Evolutionary conservation across 306 rosid genomes (phyloP), one percentile per base, ranked within the genome.

Genomic region (Gastrolobium villosum): DNA sequence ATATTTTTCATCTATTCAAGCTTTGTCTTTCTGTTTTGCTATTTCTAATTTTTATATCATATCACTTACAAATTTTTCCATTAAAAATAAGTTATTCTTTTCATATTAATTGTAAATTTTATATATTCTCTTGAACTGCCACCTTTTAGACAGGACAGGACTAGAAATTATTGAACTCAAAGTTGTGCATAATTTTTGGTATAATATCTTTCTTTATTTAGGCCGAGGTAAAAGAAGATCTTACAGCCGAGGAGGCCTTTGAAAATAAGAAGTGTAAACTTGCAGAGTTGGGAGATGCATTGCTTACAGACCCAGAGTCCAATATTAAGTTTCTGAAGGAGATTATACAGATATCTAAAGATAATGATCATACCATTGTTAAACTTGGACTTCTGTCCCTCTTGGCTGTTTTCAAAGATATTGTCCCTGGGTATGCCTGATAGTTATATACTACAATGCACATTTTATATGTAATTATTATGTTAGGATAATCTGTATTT

Each of bases 311-410:
- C 85, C 98, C 99, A 40, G 95, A 93, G 75, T 85, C 97, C 59
- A 95, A 93, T 83, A 91, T 95, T 74, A 93, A 88, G 73, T 85
- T 82, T 68, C 79, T 95, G 85, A 95, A 89, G 82, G 99, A 95
- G 48, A 86, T 93, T 87, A 61, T 95, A 40, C 98, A 88, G 71
- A 64, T 95, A 20, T 84, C 89, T 74, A 91, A 84, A 75, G 97
- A 93, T 55, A 84, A 65, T 5, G 89, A 95, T 83, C 88, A 49
- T 68, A 85, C 88, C 75, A 80, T 93, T 36, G 90, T 87, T 82
- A 93, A 90, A 85, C 97, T 95, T 61, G 98, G 97, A 84, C 93
- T 93, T 60, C 91, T 91, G 54, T 95, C 99, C 62, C 89, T 95
- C 76, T 87, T 91, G 81, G 96, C 98, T 72, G 96, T 91, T 75